These are phyloP conservation scores for Aspergillus neoniger DNA, from an alignment of 2,329 filamentous ascomycete genomes.

Conservation along the genomic window DNA sequence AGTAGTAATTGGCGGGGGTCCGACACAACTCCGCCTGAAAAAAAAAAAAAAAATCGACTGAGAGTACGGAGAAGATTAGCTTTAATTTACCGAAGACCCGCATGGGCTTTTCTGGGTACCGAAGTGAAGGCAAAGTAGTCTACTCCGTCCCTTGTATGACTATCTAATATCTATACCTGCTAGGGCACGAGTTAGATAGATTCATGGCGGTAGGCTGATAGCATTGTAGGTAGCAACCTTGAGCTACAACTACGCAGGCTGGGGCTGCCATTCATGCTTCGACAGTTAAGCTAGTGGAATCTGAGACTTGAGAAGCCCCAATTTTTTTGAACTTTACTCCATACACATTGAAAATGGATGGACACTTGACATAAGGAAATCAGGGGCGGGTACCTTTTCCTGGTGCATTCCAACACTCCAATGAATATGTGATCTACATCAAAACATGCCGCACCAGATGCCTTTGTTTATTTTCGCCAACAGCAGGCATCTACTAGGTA, in stretches of 20 bases:
- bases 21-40: not conserved
- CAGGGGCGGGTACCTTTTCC: not conserved
- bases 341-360: not conserved
- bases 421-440: not conserved
- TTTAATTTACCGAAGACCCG: slow-evolving; percentile 3
- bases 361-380: not conserved
- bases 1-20: not conserved
- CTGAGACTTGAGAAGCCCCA: no score
- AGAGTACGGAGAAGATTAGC: not conserved
- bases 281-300: not conserved
- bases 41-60: not conserved
- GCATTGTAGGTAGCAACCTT: not conserved
- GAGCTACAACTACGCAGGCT: not conserved
- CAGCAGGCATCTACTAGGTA: no score
- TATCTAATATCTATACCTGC: not conserved
- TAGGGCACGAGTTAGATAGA: not conserved
- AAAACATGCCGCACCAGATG: not conserved
- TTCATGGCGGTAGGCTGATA: not conserved
- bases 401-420: not conserved
- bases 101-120: not conserved
- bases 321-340: no score
- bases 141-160: not conserved
- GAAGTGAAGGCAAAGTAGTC: not conserved
- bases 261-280: not conserved
- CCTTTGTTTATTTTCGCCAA: no score